Percentiles rank a stretch among this genome's conserved stretches.
These are phyloP conservation scores for Begonia masoniana DNA, from an alignment of 306 rosid genomes.

Conservation along the genomic window DNA sequence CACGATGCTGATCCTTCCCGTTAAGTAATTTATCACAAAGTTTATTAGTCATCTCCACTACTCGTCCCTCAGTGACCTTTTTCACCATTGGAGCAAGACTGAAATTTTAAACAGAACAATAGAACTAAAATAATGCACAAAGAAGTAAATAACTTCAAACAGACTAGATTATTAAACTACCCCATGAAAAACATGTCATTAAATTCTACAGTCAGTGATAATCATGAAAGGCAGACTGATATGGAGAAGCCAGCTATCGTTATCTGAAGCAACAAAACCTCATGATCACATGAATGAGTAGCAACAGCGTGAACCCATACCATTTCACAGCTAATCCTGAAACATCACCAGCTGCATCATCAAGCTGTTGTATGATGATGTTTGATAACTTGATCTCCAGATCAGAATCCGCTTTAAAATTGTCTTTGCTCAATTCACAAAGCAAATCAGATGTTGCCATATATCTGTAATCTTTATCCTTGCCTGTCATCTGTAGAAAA, in stretches of 20 bases:
- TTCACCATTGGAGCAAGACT: constrained; percentile 95
- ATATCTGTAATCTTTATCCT: constrained; percentile 87
- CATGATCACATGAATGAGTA: not conserved
- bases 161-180: no score
- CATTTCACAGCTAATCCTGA: constrained; percentile 93
- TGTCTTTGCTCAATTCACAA: constrained; percentile 51
- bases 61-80: constrained; percentile 70
- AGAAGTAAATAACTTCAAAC: no score
- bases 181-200: no score
- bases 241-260: not conserved
- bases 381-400: constrained; percentile 54
- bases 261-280: not conserved
- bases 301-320: constrained; percentile 17
- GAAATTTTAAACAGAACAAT: constrained; percentile 11
- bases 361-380: constrained; percentile 85
- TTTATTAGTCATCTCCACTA: constrained; percentile 81
- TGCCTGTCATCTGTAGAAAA: constrained; percentile 68
- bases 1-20: constrained; percentile 92
- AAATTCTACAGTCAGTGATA: not conserved
- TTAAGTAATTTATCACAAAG: constrained; percentile 77
- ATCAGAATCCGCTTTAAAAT: constrained; percentile 69
- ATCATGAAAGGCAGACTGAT: not conserved
- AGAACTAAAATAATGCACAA: not conserved
- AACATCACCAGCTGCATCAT: constrained; percentile 90
- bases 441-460: constrained; percentile 96